Percentiles rank a stretch among this genome's conserved stretches.
These are phyloP conservation scores for Fusarium longipes DNA, from an alignment of 2,329 filamentous ascomycete genomes.

Conservation along the genomic window DNA sequence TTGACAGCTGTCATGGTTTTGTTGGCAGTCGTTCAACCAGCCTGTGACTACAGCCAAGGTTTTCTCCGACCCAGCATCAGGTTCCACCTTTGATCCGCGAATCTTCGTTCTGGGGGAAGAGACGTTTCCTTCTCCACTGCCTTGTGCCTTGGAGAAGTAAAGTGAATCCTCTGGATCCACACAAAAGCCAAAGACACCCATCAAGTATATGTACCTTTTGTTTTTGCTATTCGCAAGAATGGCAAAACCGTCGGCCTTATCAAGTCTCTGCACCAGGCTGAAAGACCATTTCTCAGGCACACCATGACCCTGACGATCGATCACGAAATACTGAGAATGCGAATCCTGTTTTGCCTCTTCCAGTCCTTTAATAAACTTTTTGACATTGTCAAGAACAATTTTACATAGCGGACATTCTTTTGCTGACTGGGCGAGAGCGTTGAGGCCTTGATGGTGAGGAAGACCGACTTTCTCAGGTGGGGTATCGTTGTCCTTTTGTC, in stretches of 20 bases:
- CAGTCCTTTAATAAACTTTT: background rate
- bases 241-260: conserved; percentile 12
- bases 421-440: background rate
- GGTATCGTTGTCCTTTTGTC: background rate
- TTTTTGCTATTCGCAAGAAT: background rate
- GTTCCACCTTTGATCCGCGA: background rate
- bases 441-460: background rate
- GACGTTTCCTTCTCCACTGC: accelerated
- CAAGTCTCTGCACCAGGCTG: conserved; percentile 2
- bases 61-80: background rate
- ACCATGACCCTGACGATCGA: conserved; percentile 1
- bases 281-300: background rate
- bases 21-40: conserved; percentile 5
- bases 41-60: background rate
- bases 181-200: conserved; percentile 13
- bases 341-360: background rate
- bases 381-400: background rate
- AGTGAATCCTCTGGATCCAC: background rate
- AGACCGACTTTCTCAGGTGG: background rate
- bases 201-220: background rate
- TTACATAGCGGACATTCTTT: background rate
- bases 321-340: background rate
- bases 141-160: accelerated
- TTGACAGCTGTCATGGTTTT: background rate
- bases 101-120: background rate